Base-by-base conservation (phyloP, 352 stramenopile genomes). In the Pythium dissimile region DNA sequence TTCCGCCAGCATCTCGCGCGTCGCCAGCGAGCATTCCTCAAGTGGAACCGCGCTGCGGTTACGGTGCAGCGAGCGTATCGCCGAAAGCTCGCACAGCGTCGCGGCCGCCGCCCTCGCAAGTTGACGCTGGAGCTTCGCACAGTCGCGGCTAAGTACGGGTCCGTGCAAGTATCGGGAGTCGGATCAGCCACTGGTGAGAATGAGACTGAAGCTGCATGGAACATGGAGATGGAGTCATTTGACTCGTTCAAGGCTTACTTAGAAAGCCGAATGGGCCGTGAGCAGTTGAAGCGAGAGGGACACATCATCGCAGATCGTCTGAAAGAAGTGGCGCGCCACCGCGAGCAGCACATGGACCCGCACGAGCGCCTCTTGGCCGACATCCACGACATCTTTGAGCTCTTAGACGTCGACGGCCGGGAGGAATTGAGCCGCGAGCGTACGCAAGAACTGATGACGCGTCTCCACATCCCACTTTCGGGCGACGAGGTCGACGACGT, bases 1-100 rank as follows among this genome's bases (percentile, higher is more conserved):
- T 88, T 80, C 18, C 79, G 83, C 0, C 80, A 90, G 44, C 66
- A 81, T 42, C 72, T 93, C 43, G 83, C 83, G 3, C 73, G 79
- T 15, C 74, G 79, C 13, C 66, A 51, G 12, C 18, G 66, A 2
- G 62, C 81, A 2, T 87, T 85, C 27, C 60, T 80, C 32, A 72
- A 67, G 24, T 84, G 73, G 71, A 75, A 57, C 7, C 69, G 60
- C n/a, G 73, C 83, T 8, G 75, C 80, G 0, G 50, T 73, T 23
- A 73, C 52, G 32, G 54, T 93, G 2, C 80, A 93, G 35, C 69
- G 66, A n/a, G 75, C 75, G 10, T 93, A 80, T 52, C 80, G 83
- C 8, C 64, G 66, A 3, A 78, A 75, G 37, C 57, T 80, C 3
- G 62, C 73, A 26, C 62, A 65, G 18, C 59, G 62, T 16, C 77